Percentiles rank a stretch among this genome's conserved stretches.
These are phyloP conservation scores for Exophiala mesophila DNA, from an alignment of 2,329 filamentous ascomycete species.

Conservation along the genomic window DNA sequence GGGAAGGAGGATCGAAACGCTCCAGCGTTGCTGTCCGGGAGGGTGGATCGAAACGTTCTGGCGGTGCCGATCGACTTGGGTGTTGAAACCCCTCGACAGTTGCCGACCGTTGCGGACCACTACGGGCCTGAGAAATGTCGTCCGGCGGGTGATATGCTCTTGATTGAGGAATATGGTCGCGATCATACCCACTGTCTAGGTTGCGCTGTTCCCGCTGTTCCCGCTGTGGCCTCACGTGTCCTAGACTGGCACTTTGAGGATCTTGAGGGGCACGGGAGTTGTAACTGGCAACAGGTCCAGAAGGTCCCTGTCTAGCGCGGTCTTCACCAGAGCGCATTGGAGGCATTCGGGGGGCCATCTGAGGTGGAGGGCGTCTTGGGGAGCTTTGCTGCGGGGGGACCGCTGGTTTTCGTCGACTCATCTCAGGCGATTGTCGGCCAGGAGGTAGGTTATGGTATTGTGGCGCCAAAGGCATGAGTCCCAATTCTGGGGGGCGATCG, in stretches of 20 bases:
- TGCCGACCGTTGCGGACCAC: not conserved
- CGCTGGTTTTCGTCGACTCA: constrained; percentile 4
- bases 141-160: constrained; percentile 26
- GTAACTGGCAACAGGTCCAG: constrained; percentile 5
- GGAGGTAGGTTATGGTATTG: not conserved
- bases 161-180: constrained; percentile 15
- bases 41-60: not conserved
- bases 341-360: constrained; percentile 8
- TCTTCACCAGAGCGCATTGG: constrained; percentile 8
- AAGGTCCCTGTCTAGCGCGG: constrained; percentile 1
- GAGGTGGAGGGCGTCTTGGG: constrained; percentile 6
- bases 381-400: constrained; percentile 8
- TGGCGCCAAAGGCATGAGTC: not conserved
- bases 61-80: not conserved
- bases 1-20: not conserved
- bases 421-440: constrained; percentile 4
- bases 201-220: constrained; percentile 8
- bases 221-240: constrained; percentile 1
- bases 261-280: constrained; percentile 3
- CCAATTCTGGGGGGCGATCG: constrained; percentile 5
- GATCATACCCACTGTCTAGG: constrained; percentile 12
- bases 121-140: constrained; percentile 42
- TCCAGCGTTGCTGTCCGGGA: not conserved
- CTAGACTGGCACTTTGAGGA: not conserved
- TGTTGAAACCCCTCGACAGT: too few relatives aligned